These are phyloP conservation scores for Sisymbrium irio DNA, from an alignment of 345 rosid species.

Conservation along the genomic window DNA sequence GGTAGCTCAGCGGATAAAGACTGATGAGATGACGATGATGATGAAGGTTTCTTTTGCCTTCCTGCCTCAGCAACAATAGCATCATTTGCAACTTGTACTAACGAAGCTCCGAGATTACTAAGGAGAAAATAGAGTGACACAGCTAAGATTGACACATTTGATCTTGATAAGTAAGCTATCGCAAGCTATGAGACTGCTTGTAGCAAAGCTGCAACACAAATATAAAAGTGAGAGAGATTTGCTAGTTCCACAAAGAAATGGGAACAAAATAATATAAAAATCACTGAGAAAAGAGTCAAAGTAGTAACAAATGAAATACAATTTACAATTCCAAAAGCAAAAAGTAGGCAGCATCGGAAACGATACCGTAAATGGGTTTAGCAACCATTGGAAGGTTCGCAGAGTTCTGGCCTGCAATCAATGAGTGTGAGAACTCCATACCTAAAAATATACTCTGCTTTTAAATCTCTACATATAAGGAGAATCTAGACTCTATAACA, in stretches of 20 bases:
- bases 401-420: constrained; percentile 68
- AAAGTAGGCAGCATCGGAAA: constrained; percentile 79
- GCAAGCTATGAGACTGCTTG: constrained; percentile 88
- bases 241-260: no score
- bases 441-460: no score
- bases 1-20: constrained; percentile 55
- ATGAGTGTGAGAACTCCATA: no score
- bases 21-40: no score
- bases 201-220: constrained; percentile 58
- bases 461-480: no score
- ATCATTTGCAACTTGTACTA: constrained; percentile 91
- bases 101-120: constrained; percentile 83
- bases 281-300: no score
- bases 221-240: neutral
- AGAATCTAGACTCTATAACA: no score
- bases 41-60: constrained; percentile 30
- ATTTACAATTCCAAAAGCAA: no score
- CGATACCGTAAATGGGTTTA: constrained; percentile 73
- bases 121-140: constrained; percentile 63
- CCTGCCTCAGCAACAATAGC: constrained; percentile 86
- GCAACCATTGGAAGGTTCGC: constrained; percentile 91
- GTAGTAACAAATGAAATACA: no score
- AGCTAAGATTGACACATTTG: constrained; percentile 53
- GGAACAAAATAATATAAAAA: no score
- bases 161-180: constrained; percentile 55